Evolutionary conservation across 106 monocot genomes (phyloP).

Genomic region (Triglochin maritima): DNA sequence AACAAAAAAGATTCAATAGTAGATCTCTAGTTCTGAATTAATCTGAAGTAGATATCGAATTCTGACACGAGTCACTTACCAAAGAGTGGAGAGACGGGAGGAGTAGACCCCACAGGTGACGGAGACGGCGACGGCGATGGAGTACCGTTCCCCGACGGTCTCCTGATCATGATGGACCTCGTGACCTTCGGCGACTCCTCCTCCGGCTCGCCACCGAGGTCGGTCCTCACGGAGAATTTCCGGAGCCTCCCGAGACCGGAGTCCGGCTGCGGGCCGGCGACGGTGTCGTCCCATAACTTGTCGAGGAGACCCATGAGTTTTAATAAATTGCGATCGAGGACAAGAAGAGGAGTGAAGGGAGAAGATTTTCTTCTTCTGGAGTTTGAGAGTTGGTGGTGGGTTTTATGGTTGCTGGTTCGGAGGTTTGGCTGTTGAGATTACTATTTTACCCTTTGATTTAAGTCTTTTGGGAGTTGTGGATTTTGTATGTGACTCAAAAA

Average conservation of each 20-base stretch:
- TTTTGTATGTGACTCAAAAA: no score
- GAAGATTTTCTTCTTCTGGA: no score
- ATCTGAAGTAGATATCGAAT: neutral
- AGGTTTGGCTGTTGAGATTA: no score
- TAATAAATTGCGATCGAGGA: no score
- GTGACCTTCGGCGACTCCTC: slow-evolving; percentile 51
- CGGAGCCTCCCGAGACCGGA: slow-evolving; percentile 8
- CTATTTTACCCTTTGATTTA: no score
- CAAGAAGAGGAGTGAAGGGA: no score
- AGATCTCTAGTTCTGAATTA: no score
- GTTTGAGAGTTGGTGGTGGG: no score
- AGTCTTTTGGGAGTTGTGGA: no score
- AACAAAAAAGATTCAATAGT: neutral
- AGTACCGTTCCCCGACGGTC: neutral
- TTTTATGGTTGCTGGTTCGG: no score
- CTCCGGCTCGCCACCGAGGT: neutral
- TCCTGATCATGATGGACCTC: slow-evolving; percentile 56
- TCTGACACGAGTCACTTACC: neutral
- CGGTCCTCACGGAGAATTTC: slow-evolving; percentile 3
- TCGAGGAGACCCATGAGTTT: slow-evolving; percentile 10
- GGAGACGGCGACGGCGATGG: neutral
- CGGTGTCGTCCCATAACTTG: slow-evolving; percentile 19
- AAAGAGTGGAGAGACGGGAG: neutral
- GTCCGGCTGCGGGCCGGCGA: slow-evolving; percentile 15
- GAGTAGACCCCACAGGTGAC: neutral